Percentiles rank a stretch among this genome's conserved stretches.
Conservation (phyloP, 1,284 basidiomycete species). For the Takashimella tepidaria region DNA sequence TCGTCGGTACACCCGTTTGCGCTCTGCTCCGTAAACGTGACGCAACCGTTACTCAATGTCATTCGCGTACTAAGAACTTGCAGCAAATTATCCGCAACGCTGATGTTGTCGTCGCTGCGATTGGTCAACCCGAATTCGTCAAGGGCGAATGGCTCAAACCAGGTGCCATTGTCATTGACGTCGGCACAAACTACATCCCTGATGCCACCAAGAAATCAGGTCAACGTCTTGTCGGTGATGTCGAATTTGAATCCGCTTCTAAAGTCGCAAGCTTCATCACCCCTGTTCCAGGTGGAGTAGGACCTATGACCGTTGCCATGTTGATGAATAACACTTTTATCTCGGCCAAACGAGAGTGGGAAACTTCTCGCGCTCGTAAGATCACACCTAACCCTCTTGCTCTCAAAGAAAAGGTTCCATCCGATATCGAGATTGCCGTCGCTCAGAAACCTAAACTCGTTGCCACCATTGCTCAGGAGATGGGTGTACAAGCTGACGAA, state of each 20-base stretch:
- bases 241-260: slow-evolving; percentile 75
- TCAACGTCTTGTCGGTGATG: slow-evolving; percentile 93
- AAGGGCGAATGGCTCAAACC: slow-evolving; percentile 94
- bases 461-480: slow-evolving; percentile 75
- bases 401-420: slow-evolving; percentile 76
- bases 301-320: slow-evolving; percentile 98
- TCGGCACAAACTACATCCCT: slow-evolving; percentile 94
- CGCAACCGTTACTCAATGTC: slow-evolving; percentile 97
- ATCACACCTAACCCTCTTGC: slow-evolving; percentile 74
- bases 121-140: slow-evolving; percentile 85
- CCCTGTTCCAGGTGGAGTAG: slow-evolving; percentile 96
- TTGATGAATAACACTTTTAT: slow-evolving; percentile 93
- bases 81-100: slow-evolving; percentile 74
- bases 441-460: slow-evolving; percentile 91
- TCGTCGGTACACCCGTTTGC: slow-evolving; percentile 92
- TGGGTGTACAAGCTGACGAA: slow-evolving; percentile 81
- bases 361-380: slow-evolving; percentile 57
- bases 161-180: slow-evolving; percentile 89
- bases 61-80: slow-evolving; percentile 81
- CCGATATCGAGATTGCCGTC: slow-evolving; percentile 94
- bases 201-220: slow-evolving; percentile 91
- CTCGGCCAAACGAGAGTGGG: slow-evolving; percentile 77
- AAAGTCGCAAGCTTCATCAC: slow-evolving; percentile 84
- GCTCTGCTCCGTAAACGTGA: slow-evolving; percentile 84
- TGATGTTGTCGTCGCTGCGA: slow-evolving; percentile 90